A percentile compares a stretch with the other conserved stretches of the same genome.
Evolutionary conservation across 2,329 filamentous ascomycete genomes (phyloP).

Genomic region (Catunica adiposa): DNA sequence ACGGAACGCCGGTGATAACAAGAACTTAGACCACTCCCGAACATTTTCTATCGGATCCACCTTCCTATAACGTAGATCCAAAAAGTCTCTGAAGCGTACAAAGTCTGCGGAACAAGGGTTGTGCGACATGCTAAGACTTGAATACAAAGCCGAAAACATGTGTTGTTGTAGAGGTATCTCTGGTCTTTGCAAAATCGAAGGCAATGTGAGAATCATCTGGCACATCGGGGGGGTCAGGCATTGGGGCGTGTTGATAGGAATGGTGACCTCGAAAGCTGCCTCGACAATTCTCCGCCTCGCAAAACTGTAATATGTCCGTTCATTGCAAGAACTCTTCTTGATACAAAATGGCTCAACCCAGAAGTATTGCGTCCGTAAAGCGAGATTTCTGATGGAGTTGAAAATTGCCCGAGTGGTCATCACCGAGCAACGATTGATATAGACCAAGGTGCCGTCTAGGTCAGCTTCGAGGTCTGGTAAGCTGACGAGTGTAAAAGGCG

Average conservation of each 20-base stretch:
- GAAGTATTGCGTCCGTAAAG: not conserved
- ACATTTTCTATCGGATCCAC: not conserved
- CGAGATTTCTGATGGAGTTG: not conserved
- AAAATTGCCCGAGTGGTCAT: not conserved
- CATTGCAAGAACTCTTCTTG: not conserved
- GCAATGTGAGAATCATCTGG: not conserved
- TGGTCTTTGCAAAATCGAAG: not conserved
- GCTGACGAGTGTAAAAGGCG: no score
- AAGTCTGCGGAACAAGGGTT: not conserved
- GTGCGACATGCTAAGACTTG: not conserved
- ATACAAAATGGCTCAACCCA: not conserved
- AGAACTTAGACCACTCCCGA: not conserved
- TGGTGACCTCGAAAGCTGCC: not conserved
- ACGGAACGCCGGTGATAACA: not conserved
- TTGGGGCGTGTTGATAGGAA: not conserved
- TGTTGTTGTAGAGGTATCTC: not conserved
- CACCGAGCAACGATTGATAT: not conserved
- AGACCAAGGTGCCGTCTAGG: not conserved
- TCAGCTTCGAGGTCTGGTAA: no score
- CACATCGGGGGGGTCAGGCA: not conserved
- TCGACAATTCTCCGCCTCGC: not conserved
- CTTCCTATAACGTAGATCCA: not conserved
- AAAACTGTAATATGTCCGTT: not conserved
- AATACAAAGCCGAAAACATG: not conserved
- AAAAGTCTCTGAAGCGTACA: not conserved